Base-by-base conservation (phyloP, 805 yeast species). In the Millerozyma miso region DNA sequence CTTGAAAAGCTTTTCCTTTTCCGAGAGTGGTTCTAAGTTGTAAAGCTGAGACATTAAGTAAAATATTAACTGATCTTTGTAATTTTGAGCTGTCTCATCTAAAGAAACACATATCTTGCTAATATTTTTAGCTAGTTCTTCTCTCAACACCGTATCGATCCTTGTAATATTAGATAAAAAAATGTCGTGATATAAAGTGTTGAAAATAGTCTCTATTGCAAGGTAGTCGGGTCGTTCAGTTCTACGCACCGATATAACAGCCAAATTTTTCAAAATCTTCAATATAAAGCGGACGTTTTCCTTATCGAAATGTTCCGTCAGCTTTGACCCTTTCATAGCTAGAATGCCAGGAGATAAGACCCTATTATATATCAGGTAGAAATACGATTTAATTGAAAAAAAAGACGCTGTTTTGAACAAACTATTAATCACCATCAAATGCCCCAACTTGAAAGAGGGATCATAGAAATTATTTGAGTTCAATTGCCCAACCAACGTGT, bases 71-170 rank as follows among this genome's bases (percentile, higher is more conserved):
- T 80, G 84, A 4, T 55, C 52, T n/a, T 67, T 69, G 47, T 71
- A 67, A 19, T 69, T 70, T 10, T 48, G 45, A 1, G 71, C 67
- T 1, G 60, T 60, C 0, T 48, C 42, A 1, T 66, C 61, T 13
- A 76, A 48, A 3, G 67, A 50, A 4, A 58, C 40, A 8, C 66
- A 56, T 4, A 87, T 55, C 36, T 77, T 69, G 4, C 85, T 77
- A 19, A 85, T 58, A 18, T 82, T 79, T 55, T 83, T 85, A 0
- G 96, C 85, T 29, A 83, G 65, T 1, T 79, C 66, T 48, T 81
- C 82, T 41, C 97, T 63, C 2, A 83, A 73, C 2, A 67, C 62
- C 0, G 85, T 77, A 41, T 79, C 85, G 31, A 67, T 51, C 1
- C 59, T 62, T 37, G 67, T 65, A 42, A 80, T 48, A 34, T 49